phyloP scores from a whole-genome alignment of 164 flowering plant genomes.

The Kalanchoe fedtschenkoi region DNA sequence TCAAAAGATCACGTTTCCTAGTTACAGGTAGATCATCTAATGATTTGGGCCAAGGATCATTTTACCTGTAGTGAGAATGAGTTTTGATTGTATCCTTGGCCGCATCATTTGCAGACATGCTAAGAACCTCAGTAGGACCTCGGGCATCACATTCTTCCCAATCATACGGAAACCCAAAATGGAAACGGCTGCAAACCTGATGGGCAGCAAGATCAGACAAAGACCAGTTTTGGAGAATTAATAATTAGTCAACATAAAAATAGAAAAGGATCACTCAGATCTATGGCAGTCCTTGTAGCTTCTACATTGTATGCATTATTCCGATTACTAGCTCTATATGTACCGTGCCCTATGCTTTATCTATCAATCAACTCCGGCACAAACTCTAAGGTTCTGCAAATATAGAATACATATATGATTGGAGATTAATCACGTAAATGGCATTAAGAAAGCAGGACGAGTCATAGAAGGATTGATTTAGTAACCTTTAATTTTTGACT shows the following conservation, averaged over 20 bases:
- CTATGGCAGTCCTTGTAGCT: not conserved
- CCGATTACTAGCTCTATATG: not conserved
- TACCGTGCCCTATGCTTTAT: not conserved
- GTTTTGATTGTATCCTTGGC: not conserved
- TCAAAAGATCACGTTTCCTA: slow-evolving; percentile 12
- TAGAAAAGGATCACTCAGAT: not conserved
- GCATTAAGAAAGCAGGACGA: no score
- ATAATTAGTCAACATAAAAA: not conserved
- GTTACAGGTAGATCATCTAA: slow-evolving; percentile 14
- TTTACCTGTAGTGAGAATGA: not conserved
- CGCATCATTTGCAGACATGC: not conserved
- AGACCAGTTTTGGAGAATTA: not conserved
- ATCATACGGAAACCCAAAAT: slow-evolving; percentile 22
- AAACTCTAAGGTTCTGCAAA: no score
- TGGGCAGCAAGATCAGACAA: not conserved
- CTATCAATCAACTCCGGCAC: no score
- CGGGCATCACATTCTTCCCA: slow-evolving; percentile 16
- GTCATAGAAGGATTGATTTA: no score
- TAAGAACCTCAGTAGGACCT: slow-evolving; percentile 5
- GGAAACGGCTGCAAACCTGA: slow-evolving; percentile 20
- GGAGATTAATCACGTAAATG: no score
- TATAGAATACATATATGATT: not conserved
- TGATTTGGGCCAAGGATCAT: not conserved
- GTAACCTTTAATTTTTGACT: no score
- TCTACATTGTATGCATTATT: no score